These are phyloP conservation scores for Cercospora zeina DNA, from an alignment of 2,329 filamentous ascomycete species.

Conservation along the genomic window DNA sequence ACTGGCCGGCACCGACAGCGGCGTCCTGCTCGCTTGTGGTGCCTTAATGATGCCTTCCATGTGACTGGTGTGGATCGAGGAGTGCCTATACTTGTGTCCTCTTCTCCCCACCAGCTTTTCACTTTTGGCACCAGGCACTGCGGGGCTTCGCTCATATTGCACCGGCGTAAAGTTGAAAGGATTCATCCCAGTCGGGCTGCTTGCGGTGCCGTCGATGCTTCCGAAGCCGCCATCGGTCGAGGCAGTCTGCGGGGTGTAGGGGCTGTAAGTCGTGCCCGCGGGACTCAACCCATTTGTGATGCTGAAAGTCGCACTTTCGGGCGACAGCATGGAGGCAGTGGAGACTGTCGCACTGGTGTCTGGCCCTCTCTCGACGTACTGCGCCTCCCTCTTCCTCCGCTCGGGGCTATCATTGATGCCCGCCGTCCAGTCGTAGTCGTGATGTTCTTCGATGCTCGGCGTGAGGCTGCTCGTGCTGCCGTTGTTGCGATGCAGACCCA, in stretches of 20 bases:
- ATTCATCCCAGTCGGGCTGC: conserved; percentile 49
- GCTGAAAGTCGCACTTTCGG: conserved; percentile 35
- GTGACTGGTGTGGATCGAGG: conserved; percentile 75
- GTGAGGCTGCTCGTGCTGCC: conserved; percentile 30
- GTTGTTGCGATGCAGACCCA: conserved; percentile 30
- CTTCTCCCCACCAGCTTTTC: conserved; percentile 87
- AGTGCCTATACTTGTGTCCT: conserved; percentile 97
- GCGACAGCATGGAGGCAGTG: conserved; percentile 35
- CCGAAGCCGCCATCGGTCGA: conserved; percentile 37
- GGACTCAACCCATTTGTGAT: conserved; percentile 30
- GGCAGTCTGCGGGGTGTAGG: conserved; percentile 39
- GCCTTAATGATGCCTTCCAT: conserved; percentile 95
- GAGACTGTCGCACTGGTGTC: conserved; percentile 27
- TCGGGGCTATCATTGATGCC: conserved; percentile 34
- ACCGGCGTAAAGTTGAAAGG: conserved; percentile 93
- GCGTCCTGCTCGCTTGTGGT: conserved; percentile 77
- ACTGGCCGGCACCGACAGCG: conserved; percentile 84
- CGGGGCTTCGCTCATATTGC: conserved; percentile 41
- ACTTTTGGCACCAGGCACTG: conserved; percentile 58
- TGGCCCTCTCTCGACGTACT: conserved; percentile 14
- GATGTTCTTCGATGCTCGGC: conserved; percentile 34
- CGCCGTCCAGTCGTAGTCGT: conserved; percentile 38
- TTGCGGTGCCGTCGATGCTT: conserved; percentile 29
- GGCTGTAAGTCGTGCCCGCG: conserved; percentile 34
- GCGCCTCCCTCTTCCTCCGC: conserved; percentile 12